Conservation (phyloP, 192 early-diverging fungal genomes). For the Umbelopsis ramanniana region DNA sequence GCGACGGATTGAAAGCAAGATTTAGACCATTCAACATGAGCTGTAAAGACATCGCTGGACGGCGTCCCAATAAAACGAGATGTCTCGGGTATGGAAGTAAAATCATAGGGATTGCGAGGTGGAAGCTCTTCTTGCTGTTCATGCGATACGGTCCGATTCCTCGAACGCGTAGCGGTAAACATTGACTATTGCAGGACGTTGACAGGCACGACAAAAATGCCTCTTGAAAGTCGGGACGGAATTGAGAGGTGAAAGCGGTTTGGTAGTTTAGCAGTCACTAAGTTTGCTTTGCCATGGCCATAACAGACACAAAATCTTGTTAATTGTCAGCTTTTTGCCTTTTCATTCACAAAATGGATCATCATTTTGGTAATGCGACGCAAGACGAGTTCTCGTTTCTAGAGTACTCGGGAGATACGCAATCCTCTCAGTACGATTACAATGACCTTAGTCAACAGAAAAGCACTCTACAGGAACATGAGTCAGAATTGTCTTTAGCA, state of each 20-base stretch:
- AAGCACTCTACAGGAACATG: constrained; percentile 43
- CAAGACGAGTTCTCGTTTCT: constrained; percentile 60
- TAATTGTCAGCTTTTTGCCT: not conserved
- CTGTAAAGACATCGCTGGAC: not conserved
- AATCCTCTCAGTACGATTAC: constrained; percentile 72
- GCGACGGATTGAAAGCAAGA: constrained; percentile 13
- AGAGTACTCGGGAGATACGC: constrained; percentile 61
- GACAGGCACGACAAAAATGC: not conserved
- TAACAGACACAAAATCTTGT: not conserved
- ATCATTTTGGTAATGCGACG: constrained; percentile 40
- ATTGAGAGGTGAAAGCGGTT: not conserved
- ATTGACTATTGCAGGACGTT: not conserved
- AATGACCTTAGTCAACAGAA: constrained; percentile 56
- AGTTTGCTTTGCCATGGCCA: not conserved
- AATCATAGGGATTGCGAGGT: not conserved
- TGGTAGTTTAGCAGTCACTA: not conserved
- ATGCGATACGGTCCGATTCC: constrained; percentile 15
- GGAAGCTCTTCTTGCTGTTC: not conserved
- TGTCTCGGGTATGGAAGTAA: constrained; percentile 10
- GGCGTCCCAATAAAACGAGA: constrained; percentile 10
- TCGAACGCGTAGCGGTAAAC: constrained; percentile 22
- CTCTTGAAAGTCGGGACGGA: not conserved
- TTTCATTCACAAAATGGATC: constrained; percentile 16
- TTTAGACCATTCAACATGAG: constrained; percentile 16
- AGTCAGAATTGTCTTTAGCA: constrained; percentile 54